A percentile compares a stretch with the other conserved stretches of the same genome.
Conservation (phyloP, 345 rosid species). For the Isatis tinctoria region DNA sequence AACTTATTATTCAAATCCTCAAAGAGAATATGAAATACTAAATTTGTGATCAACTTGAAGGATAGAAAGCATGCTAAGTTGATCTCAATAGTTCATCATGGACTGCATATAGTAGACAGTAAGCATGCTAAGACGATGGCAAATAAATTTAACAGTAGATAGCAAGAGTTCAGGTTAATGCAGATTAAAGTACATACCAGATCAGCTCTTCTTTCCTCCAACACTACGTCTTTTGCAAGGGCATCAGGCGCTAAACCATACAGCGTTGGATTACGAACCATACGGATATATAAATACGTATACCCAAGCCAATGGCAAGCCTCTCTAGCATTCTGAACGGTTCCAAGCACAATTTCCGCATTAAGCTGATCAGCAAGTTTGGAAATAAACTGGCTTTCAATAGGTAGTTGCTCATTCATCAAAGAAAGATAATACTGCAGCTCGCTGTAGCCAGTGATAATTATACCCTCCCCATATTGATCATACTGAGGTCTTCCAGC, state of each 20-base stretch:
- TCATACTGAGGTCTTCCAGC: conserved; percentile 98
- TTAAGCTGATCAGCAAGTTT: conserved; percentile 97
- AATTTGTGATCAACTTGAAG: not conserved
- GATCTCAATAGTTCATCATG: not conserved
- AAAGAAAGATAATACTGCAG: conserved; percentile 87
- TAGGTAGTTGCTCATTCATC: conserved; percentile 97
- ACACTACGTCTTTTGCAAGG: conserved; percentile 57
- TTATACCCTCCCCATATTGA: conserved; percentile 89
- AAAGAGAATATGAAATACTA: not conserved
- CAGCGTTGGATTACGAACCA: conserved; percentile 83
- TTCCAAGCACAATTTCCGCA: conserved; percentile 98
- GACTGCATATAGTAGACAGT: conserved; percentile 10
- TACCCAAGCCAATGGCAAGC: conserved; percentile 97
- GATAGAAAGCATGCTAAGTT: not conserved
- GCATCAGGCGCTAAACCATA: conserved; percentile 89
- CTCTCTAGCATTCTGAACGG: conserved; percentile 93
- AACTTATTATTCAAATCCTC: not conserved
- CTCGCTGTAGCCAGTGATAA: conserved; percentile 90
- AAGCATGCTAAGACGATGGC: conserved; percentile 4
- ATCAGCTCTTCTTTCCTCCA: conserved; percentile 97
- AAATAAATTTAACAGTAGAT: not conserved
- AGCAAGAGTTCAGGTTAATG: not conserved
- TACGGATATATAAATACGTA: conserved; percentile 77
- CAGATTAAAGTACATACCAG: conserved; percentile 47
- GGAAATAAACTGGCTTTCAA: conserved; percentile 93